Evolutionary conservation across 805 yeast genomes (phyloP).

Genomic region (Vanderwaltozyma yarrowii): DNA sequence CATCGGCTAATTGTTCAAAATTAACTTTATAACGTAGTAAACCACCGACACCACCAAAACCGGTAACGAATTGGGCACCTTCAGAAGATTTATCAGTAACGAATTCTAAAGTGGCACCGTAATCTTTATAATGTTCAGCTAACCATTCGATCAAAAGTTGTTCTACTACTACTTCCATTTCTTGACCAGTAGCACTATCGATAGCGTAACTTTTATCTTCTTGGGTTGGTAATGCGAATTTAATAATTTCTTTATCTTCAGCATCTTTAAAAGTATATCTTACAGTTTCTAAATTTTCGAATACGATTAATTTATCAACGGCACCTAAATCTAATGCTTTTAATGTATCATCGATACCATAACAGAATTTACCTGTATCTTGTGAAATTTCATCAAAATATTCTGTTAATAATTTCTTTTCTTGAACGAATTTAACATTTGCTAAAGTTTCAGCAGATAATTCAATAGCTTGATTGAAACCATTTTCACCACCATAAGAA

Average conservation of each 20-base stretch:
- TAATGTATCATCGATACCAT: conserved; percentile 92
- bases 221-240: conserved; percentile 60
- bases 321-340: conserved; percentile 97
- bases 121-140: conserved; percentile 90
- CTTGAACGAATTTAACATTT: conserved; percentile 96
- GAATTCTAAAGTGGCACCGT: conserved; percentile 92
- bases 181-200: conserved; percentile 81
- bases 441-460: conserved; percentile 93
- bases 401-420: conserved; percentile 83
- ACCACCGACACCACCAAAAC: conserved; percentile 99
- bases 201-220: conserved; percentile 65
- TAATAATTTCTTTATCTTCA: conserved; percentile 69
- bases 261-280: conserved; percentile 78
- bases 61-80: conserved; percentile 96
- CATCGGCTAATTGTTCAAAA: conserved; percentile 89
- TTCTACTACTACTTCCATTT: conserved; percentile 83
- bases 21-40: conserved; percentile 91
- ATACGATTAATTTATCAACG: conserved; percentile 83
- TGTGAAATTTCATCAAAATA: conserved; percentile 97
- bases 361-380: conserved; percentile 96
- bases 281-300: conserved; percentile 78
- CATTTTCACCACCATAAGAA: conserved; percentile 98
- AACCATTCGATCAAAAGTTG: conserved; percentile 90
- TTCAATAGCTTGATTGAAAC: conserved; percentile 98
- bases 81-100: conserved; percentile 95